Evolutionary conservation across 1,139 yeast genomes (phyloP), one percentile per base, ranked within the genome.

Genomic region (Hyphopichia wangnamkhiaoensis): DNA sequence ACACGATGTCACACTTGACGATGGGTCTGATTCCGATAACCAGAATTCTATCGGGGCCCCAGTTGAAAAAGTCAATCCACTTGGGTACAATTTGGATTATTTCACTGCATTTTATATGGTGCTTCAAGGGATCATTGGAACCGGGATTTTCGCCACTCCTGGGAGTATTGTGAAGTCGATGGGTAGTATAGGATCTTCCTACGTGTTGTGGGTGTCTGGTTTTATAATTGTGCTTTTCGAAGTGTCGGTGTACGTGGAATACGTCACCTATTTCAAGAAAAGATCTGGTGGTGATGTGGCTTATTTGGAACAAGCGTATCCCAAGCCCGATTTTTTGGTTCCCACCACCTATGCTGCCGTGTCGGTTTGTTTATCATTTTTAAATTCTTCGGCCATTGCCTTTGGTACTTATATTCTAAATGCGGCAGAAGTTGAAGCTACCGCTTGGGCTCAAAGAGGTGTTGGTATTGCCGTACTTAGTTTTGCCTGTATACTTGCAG

Each of bases 141-240:
- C 76, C 1, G 76, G 76, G 52, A 70, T 71, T 32, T 71, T 71
- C 48, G 56, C 63, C n/a, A 68, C 74, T 0, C 76, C 76, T 4
- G 69, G 63, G 1, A 45, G 64, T 2, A 52, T 68, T 31, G 46
- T 68, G 7, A 55, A 53, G 14, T 61, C 71, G 2, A 61, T 68
- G 42, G 75, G 76, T 1, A 65, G 73, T 2, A 50, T 70, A 34
- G 76, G 76, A 27, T 63, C 72, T 12, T 53, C 69, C n/a, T 70
- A 70, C 39, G 62, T 70, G 3, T 51, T 71, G 18, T 71, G 76
- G 76, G 51, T 65, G 2, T 50, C 56, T 24, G 72, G 76, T 8
- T 69, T 63, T 40, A 38, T 68, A 27, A 61, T 71, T 39, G 63
- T 71, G 4, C 42, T 68, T 10, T 54, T 65, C 27, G 64, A 65